Evolutionary conservation across 768 basidiomycete genomes (phyloP).

Genomic region (Boletus vermiculosoides): DNA sequence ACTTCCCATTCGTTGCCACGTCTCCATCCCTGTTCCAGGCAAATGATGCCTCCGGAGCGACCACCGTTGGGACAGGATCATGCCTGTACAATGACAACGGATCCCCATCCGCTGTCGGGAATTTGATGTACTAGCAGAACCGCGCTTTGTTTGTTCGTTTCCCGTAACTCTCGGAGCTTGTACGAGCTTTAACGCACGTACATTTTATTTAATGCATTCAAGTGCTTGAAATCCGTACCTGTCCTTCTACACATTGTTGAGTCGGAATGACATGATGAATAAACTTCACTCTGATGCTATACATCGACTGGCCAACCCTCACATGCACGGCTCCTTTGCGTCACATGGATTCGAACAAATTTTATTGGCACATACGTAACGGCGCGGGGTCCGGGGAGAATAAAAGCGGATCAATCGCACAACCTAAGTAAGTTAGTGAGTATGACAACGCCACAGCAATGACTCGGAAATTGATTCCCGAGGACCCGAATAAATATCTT

Average conservation of each 20-base stretch:
- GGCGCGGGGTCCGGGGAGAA: too few species aligned
- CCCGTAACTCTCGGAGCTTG: neutral
- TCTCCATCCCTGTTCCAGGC: conserved; percentile 25
- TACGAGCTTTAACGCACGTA: neutral
- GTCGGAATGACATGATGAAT: neutral
- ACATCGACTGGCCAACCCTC: neutral
- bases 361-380: neutral
- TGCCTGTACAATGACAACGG: conserved; percentile 35
- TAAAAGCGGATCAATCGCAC: neutral
- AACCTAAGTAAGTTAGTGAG: neutral
- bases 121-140: conserved; percentile 19
- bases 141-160: neutral
- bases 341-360: neutral
- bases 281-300: neutral
- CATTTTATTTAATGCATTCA: neutral
- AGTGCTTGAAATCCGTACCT: neutral
- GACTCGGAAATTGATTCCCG: neutral
- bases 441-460: neutral
- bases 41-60: conserved; percentile 17
- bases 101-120: conserved; percentile 24
- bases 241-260: neutral
- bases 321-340: too few species aligned
- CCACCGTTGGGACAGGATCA: conserved; percentile 28
- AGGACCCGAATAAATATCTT: neutral
- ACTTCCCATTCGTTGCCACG: conserved; percentile 39